These are phyloP conservation scores for Microbotryomycetes sp. DNA, from an alignment of 1,284 basidiomycete genomes.

Conservation along the genomic window DNA sequence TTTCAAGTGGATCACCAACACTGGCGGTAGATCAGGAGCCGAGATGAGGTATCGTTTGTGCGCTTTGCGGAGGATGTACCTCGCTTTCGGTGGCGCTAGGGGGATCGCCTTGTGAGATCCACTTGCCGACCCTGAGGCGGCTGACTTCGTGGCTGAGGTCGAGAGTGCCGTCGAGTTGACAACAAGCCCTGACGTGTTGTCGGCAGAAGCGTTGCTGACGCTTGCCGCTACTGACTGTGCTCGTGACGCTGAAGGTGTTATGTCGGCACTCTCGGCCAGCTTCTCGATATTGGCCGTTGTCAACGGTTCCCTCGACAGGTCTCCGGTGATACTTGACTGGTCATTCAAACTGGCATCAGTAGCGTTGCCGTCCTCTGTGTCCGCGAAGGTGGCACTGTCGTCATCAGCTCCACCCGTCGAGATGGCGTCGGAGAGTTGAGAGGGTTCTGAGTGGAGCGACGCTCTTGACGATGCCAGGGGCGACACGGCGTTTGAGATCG, in stretches of 20 bases:
- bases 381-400: conserved; percentile 8
- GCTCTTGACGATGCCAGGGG: conserved; percentile 2
- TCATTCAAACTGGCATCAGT: conserved; percentile 11
- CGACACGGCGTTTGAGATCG: conserved; percentile 9
- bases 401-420: conserved; percentile 25
- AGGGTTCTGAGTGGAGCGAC: conserved; percentile 11
- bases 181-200: background rate
- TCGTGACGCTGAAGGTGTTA: conserved; percentile 7
- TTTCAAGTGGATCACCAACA: conserved; percentile 87
- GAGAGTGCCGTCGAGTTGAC: conserved; percentile 3
- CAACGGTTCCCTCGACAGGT: conserved; percentile 3
- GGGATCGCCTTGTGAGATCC: background rate
- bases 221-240: background rate
- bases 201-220: background rate
- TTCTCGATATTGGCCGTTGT: conserved; percentile 19
- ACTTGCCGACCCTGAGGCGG: conserved; percentile 1
- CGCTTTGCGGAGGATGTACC: conserved; percentile 65
- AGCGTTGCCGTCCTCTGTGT: conserved; percentile 1
- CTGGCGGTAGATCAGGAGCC: conserved; percentile 60
- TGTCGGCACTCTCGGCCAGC: background rate
- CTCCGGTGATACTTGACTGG: background rate
- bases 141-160: background rate
- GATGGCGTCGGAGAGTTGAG: conserved; percentile 10
- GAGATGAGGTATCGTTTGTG: conserved; percentile 91
- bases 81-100: conserved; percentile 28